Conservation (phyloP, 108 stramenopile genomes). For the Stephanodiscus triporus region DNA sequence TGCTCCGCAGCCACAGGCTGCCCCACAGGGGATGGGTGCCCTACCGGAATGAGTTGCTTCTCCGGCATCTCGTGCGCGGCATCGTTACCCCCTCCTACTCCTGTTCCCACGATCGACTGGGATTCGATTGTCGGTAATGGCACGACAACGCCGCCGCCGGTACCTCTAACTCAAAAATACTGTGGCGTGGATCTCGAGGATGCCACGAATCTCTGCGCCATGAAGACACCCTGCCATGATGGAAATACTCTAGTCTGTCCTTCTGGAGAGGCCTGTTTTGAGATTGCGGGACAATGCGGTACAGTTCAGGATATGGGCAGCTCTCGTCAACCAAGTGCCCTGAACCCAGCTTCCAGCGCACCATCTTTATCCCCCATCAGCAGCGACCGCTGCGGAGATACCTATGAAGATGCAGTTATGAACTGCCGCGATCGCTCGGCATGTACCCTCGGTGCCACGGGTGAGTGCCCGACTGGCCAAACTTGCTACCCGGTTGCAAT, state of each 20-base stretch:
- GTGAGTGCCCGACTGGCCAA: constrained; percentile 21
- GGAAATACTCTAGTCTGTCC: constrained; percentile 14
- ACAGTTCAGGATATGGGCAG: too few relatives aligned
- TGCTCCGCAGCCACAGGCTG: constrained; percentile 13
- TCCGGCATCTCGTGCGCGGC: constrained; percentile 15
- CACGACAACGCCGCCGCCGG: not conserved
- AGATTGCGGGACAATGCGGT: constrained; percentile 2
- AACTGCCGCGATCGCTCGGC: constrained; percentile 12
- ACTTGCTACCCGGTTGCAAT: constrained; percentile 16
- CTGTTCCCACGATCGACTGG: not conserved
- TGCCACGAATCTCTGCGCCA: constrained; percentile 19
- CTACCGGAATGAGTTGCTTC: constrained; percentile 24
- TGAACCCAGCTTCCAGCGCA: not conserved
- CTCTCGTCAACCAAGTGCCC: not conserved
- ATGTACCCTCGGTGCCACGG: constrained; percentile 18
- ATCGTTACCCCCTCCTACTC: not conserved
- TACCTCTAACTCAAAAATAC: not conserved
- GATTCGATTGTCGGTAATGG: too few relatives aligned
- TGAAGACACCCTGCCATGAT: constrained; percentile 16
- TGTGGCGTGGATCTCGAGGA: constrained; percentile 20
- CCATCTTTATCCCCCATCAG: constrained; percentile 5
- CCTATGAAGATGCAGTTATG: constrained; percentile 13
- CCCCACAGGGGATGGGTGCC: constrained; percentile 31
- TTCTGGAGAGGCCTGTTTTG: constrained; percentile 20
- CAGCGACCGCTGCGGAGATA: constrained; percentile 16